Percentiles rank a stretch among this genome's conserved stretches.
Evolutionary conservation across 805 yeast genomes (phyloP).

Genomic region (Metschnikowia sp.): DNA sequence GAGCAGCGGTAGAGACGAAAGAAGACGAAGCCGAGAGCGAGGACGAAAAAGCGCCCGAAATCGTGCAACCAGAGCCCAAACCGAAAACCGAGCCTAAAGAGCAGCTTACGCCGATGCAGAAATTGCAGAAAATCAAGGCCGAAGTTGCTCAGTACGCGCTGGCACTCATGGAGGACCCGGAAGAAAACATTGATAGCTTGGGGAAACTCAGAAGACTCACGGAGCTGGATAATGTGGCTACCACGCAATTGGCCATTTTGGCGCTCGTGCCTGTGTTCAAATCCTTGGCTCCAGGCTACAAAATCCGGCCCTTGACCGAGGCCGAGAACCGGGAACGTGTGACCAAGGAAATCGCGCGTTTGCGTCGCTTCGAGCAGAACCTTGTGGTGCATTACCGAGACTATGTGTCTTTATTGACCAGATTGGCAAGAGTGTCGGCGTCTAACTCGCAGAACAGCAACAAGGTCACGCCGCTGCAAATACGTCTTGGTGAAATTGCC

Average conservation of each 20-base stretch:
- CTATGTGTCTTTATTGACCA: slow-evolving; percentile 57
- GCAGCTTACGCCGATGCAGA: slow-evolving; percentile 46
- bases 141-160: slow-evolving; percentile 81
- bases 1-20: slow-evolving; percentile 22
- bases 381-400: slow-evolving; percentile 65
- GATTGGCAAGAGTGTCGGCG: slow-evolving; percentile 37
- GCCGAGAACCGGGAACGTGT: slow-evolving; percentile 79
- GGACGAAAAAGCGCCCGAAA: slow-evolving; percentile 7
- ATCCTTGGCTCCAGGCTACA: slow-evolving; percentile 82
- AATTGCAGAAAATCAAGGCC: slow-evolving; percentile 64
- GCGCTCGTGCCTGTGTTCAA: slow-evolving; percentile 84
- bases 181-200: slow-evolving; percentile 66
- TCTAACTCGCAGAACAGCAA: slow-evolving; percentile 36
- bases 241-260: slow-evolving; percentile 67
- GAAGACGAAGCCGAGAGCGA: slow-evolving; percentile 16
- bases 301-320: slow-evolving; percentile 79
- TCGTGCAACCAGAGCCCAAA: background rate
- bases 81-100: slow-evolving; percentile 1
- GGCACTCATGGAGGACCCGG: slow-evolving; percentile 80
- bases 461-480: slow-evolving; percentile 29
- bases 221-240: slow-evolving; percentile 59
- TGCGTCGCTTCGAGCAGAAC: slow-evolving; percentile 78
- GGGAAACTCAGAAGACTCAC: slow-evolving; percentile 70
- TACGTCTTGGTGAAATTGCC: slow-evolving; percentile 55
- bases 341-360: slow-evolving; percentile 71